Evolutionary conservation across 1,139 yeast genomes (phyloP).

Genomic region (Yamadazyma dushanensis): DNA sequence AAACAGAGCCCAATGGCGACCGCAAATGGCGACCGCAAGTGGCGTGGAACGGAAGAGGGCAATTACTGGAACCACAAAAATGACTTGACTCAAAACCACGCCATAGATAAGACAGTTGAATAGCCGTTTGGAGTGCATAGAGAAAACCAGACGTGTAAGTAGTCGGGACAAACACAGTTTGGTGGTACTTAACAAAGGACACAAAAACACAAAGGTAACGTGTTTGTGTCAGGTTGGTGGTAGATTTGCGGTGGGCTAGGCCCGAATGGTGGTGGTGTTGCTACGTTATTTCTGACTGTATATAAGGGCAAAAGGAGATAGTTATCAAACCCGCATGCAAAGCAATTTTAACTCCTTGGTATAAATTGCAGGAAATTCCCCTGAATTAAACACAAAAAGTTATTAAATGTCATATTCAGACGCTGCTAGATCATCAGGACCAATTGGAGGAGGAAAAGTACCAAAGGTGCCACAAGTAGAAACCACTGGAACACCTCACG

Average conservation of each 20-base stretch:
- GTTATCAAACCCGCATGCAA: constrained; percentile 5
- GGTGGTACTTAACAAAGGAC: too few relatives aligned
- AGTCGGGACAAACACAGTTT: too few relatives aligned
- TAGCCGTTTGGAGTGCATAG: too few relatives aligned
- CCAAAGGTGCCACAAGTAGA: constrained; percentile 22
- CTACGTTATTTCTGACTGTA: background rate
- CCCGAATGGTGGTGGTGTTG: background rate
- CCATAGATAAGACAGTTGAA: too few relatives aligned
- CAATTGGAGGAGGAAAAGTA: constrained; percentile 22
- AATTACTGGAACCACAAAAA: too few relatives aligned
- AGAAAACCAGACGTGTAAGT: too few relatives aligned
- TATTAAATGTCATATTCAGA: constrained; percentile 33
- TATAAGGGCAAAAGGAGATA: background rate
- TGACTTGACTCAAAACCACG: too few relatives aligned
- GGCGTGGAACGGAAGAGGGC: too few relatives aligned
- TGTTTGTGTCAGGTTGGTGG: too few relatives aligned
- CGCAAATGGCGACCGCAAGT: too few relatives aligned
- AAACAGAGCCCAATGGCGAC: too few relatives aligned
- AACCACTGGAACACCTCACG: constrained; percentile 23
- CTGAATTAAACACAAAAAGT: background rate
- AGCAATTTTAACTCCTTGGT: constrained; percentile 5
- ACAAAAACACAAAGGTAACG: too few relatives aligned
- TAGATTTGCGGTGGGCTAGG: background rate
- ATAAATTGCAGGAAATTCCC: constrained; percentile 3
- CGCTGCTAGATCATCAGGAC: constrained; percentile 42